Evolutionary conservation across 108 stramenopile species (phyloP).

Genomic region (Conticribra guillardii): DNA sequence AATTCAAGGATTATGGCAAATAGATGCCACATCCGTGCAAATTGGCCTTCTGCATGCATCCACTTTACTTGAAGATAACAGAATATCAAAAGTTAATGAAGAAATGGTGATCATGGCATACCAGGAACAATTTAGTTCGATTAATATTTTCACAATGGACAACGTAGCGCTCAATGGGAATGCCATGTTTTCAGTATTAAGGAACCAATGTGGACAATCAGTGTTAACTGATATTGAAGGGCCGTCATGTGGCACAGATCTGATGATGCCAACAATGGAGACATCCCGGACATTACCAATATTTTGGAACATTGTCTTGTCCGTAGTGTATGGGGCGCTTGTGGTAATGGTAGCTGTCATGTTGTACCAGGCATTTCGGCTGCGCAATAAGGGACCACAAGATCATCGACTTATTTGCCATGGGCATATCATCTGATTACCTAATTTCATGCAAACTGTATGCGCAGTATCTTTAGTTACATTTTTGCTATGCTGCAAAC

Average conservation of each 20-base stretch:
- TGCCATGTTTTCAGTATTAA: constrained; percentile 68
- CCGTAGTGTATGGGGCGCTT: constrained; percentile 26
- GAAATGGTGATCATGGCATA: constrained; percentile 64
- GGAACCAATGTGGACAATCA: constrained; percentile 75
- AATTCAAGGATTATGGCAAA: constrained; percentile 84
- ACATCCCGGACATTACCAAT: constrained; percentile 28
- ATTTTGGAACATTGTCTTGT: constrained; percentile 24
- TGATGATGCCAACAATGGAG: constrained; percentile 32
- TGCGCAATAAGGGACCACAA: constrained; percentile 33
- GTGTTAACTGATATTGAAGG: constrained; percentile 14
- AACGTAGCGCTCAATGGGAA: constrained; percentile 78
- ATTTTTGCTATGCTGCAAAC: too few relatives aligned
- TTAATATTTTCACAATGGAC: constrained; percentile 64
- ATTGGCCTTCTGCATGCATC: constrained; percentile 63
- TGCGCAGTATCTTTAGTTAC: too few relatives aligned
- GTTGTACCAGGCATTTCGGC: constrained; percentile 29
- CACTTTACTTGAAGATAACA: constrained; percentile 66
- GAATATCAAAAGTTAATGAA: constrained; percentile 63
- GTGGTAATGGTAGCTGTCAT: constrained; percentile 25
- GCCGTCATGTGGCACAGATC: constrained; percentile 28
- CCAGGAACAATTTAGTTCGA: constrained; percentile 52
- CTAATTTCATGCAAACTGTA: background rate
- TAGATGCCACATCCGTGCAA: constrained; percentile 58
- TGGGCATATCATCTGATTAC: constrained; percentile 35
- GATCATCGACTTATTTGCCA: constrained; percentile 40